Evolutionary conservation across 2,329 filamentous ascomycete genomes (phyloP), one percentile per base, ranked within the genome.

Genomic region (Colletotrichum sp.): DNA sequence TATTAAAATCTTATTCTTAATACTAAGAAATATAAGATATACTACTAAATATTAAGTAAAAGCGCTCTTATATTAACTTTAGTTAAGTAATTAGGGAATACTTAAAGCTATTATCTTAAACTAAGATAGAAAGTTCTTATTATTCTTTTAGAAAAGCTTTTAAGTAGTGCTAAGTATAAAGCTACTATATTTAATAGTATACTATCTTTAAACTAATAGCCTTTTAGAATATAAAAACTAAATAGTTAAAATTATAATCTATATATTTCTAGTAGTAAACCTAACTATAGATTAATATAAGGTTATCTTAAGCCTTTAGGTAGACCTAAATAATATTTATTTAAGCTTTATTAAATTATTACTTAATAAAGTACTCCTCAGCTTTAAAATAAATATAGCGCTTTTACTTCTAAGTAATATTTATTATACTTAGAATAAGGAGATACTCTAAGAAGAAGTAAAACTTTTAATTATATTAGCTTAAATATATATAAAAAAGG

Each of bases 1-100:
- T 55, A 55, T 1, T 12, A 55, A 24, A 3, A 55, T 0, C 2
- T 55, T 12, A n/a, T 4, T 55, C 3, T 60, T 60, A 60, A 59
- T 57, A 36, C 1, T 68, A 44, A 55, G 49, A 18, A 71, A 34
- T 68, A 26, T 63, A 64, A 30, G 34, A 63, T 21, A 62, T 57
- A 74, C 63, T 26, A 18, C 10, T 30, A 60, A 28, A 7, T 60
- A 60, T 32, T 60, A 57, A 57, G 8, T 26, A 26, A 57, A 26
- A 26, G 1, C 1, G 2, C 1, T 57, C 0, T 5, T 57, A 4
- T 26, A 26, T 1, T 57, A 57, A 15, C 6, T 57, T 2, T 57
- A 57, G 8, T 6, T 24, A 24, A 60, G 8, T 32, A 60, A 32
- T 0, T 60, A 60, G 1, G 0, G 3, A 7, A 2, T 57, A 15